Evolutionary conservation across 2,329 filamentous ascomycete species (phyloP).

Genomic region (Pseudopyrenochaeta lycopersici): DNA sequence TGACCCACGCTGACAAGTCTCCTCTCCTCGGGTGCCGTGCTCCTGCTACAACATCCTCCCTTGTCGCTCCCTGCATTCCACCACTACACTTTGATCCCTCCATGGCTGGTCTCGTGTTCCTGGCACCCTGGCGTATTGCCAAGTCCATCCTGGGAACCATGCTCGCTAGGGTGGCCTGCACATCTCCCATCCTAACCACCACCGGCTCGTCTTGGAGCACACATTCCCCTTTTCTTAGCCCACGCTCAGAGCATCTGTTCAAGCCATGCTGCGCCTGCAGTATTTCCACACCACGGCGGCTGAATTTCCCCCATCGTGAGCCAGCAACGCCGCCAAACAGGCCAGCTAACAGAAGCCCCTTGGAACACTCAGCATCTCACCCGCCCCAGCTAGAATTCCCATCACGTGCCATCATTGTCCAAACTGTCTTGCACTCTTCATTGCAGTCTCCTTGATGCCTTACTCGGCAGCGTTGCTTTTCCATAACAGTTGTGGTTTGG

Average conservation of each 20-base stretch:
- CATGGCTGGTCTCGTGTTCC: conserved; percentile 14
- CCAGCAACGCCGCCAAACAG: too few relatives aligned
- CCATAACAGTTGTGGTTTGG: too few relatives aligned
- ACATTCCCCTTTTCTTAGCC: background rate
- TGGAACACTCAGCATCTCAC: too few relatives aligned
- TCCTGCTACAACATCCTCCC: conserved; percentile 6
- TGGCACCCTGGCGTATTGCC: conserved; percentile 16
- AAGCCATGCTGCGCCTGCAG: background rate
- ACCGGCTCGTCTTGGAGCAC: background rate
- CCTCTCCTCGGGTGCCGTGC: conserved; percentile 12
- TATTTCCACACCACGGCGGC: too few relatives aligned
- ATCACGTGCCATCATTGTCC: too few relatives aligned
- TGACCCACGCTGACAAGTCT: conserved; percentile 5
- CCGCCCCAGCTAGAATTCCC: too few relatives aligned
- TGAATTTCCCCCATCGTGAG: too few relatives aligned
- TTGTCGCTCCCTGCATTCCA: conserved; percentile 8
- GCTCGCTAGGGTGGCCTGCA: background rate
- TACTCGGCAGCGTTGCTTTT: too few relatives aligned
- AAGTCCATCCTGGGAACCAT: conserved; percentile 13
- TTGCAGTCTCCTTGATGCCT: too few relatives aligned
- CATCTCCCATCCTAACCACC: background rate
- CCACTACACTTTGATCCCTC: conserved; percentile 1
- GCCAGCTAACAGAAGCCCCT: too few relatives aligned
- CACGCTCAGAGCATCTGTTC: background rate
- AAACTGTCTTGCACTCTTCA: too few relatives aligned